A percentile compares a stretch with the other conserved stretches of the same genome.
Conservation (phyloP, 345 rosid genomes). For the Dovyalis caffra region DNA sequence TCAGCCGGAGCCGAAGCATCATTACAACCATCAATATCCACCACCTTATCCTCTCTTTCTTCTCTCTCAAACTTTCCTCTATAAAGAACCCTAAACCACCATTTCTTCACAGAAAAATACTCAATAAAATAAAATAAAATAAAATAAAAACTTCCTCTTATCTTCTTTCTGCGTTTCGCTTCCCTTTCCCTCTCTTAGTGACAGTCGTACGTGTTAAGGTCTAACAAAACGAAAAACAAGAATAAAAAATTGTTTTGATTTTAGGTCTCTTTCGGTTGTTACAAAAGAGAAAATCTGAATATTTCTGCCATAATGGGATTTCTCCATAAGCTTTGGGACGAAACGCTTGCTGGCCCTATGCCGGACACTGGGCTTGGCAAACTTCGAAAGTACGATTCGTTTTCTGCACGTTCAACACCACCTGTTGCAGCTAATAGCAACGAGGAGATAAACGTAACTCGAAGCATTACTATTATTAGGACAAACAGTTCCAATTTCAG, state of each 20-base stretch:
- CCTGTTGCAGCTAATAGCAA: not conserved
- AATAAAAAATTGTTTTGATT: not conserved
- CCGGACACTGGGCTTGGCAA: conserved; percentile 68
- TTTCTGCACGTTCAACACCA: conserved; percentile 34
- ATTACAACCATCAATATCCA: conserved; percentile 24
- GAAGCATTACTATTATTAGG: conserved; percentile 63
- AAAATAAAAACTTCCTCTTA: conserved; percentile 15
- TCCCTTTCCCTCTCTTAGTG: conserved; percentile 43
- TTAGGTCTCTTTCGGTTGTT: conserved; percentile 44
- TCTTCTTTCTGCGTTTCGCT: conserved; percentile 28
- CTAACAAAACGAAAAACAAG: not conserved
- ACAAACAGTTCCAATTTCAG: conserved; percentile 20
- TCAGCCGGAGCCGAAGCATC: conserved; percentile 36
- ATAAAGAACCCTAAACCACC: conserved; percentile 33
- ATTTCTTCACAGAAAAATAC: not conserved
- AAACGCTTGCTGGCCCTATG: conserved; percentile 86
- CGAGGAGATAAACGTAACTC: conserved; percentile 30
- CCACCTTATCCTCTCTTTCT: conserved; percentile 2
- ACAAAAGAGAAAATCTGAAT: conserved; percentile 18
- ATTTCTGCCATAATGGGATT: conserved; percentile 53
- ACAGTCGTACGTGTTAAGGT: conserved; percentile 40
- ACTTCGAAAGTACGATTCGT: conserved; percentile 55
- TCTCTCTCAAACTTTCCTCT: conserved; percentile 6
- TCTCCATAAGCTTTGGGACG: conserved; percentile 88
- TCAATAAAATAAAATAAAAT: not conserved